Percentiles rank a stretch among this genome's conserved stretches.
Conservation (phyloP, 2,329 filamentous ascomycete species). For the Cladophialophora psammophila region DNA sequence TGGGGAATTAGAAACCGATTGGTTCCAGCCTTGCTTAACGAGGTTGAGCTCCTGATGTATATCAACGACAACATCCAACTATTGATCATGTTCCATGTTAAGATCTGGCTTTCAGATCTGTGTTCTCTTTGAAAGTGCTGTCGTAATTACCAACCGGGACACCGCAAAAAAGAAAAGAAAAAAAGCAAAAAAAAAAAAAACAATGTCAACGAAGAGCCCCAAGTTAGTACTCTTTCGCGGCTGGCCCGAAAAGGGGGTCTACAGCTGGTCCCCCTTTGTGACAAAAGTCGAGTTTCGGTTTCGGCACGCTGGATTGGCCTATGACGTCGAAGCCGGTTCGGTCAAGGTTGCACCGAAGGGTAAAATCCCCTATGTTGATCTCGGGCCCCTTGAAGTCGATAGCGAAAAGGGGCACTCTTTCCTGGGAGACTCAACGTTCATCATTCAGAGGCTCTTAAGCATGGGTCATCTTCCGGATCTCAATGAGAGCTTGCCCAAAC, state of each 20-base stretch:
- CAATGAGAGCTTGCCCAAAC: constrained; percentile 53
- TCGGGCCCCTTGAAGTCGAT: constrained; percentile 34
- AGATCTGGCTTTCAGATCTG: background rate
- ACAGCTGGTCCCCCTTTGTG: constrained; percentile 69
- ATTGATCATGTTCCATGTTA: background rate
- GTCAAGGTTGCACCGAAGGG: constrained; percentile 58
- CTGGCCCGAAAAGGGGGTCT: constrained; percentile 49
- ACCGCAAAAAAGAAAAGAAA: no score
- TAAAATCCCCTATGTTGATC: constrained; percentile 67
- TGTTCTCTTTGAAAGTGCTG: background rate
- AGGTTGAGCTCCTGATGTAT: background rate
- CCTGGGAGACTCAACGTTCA: constrained; percentile 64
- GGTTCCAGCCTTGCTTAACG: background rate
- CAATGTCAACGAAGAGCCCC: constrained; percentile 28
- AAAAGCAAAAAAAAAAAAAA: no score
- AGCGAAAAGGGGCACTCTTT: constrained; percentile 32
- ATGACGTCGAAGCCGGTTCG: constrained; percentile 57
- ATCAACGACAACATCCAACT: background rate
- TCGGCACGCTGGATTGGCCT: constrained; percentile 60
- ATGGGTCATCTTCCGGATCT: constrained; percentile 57
- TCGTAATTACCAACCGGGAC: background rate
- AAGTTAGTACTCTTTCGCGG: constrained; percentile 60
- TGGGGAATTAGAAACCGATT: background rate
- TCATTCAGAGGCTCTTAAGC: constrained; percentile 56
- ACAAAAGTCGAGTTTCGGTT: constrained; percentile 69